These are phyloP conservation scores for Hygrocybe punicea DNA, from an alignment of 768 basidiomycete genomes.

Conservation along the genomic window DNA sequence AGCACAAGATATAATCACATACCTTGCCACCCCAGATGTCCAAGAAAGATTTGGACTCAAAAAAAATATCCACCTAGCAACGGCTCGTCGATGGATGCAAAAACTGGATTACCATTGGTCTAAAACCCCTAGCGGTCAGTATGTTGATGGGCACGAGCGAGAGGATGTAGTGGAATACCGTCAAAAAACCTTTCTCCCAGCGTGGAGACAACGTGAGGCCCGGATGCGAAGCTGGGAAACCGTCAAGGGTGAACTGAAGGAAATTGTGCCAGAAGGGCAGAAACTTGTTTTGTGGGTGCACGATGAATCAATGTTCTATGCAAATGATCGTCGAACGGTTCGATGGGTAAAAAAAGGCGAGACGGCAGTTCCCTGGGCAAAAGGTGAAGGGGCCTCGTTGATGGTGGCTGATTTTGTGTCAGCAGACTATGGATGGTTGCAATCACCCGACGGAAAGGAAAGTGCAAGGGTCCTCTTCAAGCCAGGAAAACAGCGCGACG, in stretches of 20 bases:
- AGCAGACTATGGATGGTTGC: conserved; percentile 30
- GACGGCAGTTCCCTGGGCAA: conserved; percentile 23
- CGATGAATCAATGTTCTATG: conserved; percentile 36
- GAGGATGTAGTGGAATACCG: conserved; percentile 32
- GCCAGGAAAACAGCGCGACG: conserved; percentile 19
- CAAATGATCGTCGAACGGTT: conserved; percentile 26
- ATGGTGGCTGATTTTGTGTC: conserved; percentile 39
- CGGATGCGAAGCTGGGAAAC: conserved; percentile 4
- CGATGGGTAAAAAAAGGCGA: conserved; percentile 25
- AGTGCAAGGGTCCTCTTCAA: conserved; percentile 20
- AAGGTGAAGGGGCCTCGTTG: conserved; percentile 33
- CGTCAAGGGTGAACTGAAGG: background rate
- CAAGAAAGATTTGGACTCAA: conserved; percentile 9
- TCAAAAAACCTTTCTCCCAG: conserved; percentile 21
- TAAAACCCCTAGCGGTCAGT: conserved; percentile 21
- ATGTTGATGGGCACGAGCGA: conserved; percentile 34
- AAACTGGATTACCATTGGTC: conserved; percentile 14
- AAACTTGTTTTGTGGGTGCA: conserved; percentile 22
- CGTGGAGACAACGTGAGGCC: conserved; percentile 9
- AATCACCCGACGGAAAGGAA: conserved; percentile 19
- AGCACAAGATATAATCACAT: conserved; percentile 17
- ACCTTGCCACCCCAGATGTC: conserved; percentile 13
- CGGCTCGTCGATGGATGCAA: conserved; percentile 21
- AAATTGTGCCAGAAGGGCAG: background rate
- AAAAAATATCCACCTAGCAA: conserved; percentile 9